Base-by-base conservation (phyloP, 352 stramenopile genomes). In the Albugo laibachii region DNA sequence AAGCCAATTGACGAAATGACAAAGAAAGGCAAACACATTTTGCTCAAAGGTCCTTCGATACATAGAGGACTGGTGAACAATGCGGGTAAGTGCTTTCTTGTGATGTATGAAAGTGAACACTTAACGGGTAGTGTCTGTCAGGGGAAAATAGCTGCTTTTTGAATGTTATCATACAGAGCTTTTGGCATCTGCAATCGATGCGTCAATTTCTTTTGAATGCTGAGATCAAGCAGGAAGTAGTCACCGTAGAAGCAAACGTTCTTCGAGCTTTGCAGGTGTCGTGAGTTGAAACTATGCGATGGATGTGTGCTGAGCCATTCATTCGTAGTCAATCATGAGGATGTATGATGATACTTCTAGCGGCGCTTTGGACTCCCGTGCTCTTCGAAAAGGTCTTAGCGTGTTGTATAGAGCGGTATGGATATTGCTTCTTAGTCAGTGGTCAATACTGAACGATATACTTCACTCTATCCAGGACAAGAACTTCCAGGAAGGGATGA, bases 141-240 rank as follows among this genome's bases (percentile, higher is more conserved):
- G 80, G 80, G 48, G 79, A 93, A 53, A 93, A 93, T 53, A 92
- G 83, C 52, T 93, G 80, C 58, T 93, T 92, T 50, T 59, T 93
- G 54, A 92, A 93, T 48, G 80, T 93, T 4, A 63, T 93, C 27
- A 87, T 93, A 52, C 35, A 93, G 59, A 92, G 77, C 59, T 88
- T 93, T 52, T 93, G 80, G 80, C 79, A 92, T 52, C 70, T 93
- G 50, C 81, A 74, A 16, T 83, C 72, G n/a, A 86, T 93, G 63
- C 72, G 80, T 11, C 76, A 84, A 27, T 83, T 84, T 50, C 61
- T 89, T 15, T 63, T 85, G 38, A 66, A 85, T 58, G 73, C 86
- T n/a, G 73, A 82, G 54, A 82, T 89, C 48, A 89, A 86, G 50
- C 73, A 86, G 31, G 68, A 67, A 20, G 77, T 68, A n/a, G 55